Evolutionary conservation across 2,329 filamentous ascomycete genomes (phyloP).

Genomic region (Aspergillus clavatus): DNA sequence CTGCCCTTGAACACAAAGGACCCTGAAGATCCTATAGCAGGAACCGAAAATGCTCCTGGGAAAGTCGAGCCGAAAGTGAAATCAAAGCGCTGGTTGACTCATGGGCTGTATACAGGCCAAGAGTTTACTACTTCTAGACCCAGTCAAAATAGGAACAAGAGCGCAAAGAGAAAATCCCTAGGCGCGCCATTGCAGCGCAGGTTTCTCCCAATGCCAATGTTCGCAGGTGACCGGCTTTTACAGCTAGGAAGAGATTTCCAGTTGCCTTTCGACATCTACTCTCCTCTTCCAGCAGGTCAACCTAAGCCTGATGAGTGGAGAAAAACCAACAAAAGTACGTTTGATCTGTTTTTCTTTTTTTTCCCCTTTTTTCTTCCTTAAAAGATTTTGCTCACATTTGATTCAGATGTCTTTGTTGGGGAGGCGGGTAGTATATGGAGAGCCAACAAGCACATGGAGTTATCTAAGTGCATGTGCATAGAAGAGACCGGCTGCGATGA

Average conservation of each 20-base stretch:
- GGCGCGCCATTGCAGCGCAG: constrained; percentile 30
- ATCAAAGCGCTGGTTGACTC: constrained; percentile 71
- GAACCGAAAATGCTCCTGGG: constrained; percentile 18
- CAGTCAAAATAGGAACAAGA: constrained; percentile 46
- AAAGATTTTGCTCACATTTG: constrained; percentile 27
- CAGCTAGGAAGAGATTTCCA: constrained; percentile 76
- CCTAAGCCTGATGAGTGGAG: constrained; percentile 91
- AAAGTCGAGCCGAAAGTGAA: constrained; percentile 28
- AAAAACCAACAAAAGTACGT: constrained; percentile 83
- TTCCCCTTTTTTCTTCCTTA: no score
- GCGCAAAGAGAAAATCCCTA: constrained; percentile 29
- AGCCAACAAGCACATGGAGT: constrained; percentile 67
- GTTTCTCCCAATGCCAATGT: constrained; percentile 71
- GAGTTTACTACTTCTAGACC: constrained; percentile 47
- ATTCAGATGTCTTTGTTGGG: constrained; percentile 78
- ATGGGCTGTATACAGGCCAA: constrained; percentile 86
- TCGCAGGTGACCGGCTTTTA: constrained; percentile 65
- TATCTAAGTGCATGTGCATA: constrained; percentile 73
- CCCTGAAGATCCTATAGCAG: constrained; percentile 14
- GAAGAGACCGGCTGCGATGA: constrained; percentile 78
- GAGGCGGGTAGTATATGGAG: constrained; percentile 78
- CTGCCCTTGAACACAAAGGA: constrained; percentile 20
- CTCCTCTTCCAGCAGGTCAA: constrained; percentile 76
- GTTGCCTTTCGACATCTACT: constrained; percentile 84
- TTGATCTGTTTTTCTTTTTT: background rate